A percentile compares a stretch with the other conserved stretches of the same genome.
Conservation (phyloP, 2,329 filamentous ascomycete species). For the Sordariomycetes sp. region DNA sequence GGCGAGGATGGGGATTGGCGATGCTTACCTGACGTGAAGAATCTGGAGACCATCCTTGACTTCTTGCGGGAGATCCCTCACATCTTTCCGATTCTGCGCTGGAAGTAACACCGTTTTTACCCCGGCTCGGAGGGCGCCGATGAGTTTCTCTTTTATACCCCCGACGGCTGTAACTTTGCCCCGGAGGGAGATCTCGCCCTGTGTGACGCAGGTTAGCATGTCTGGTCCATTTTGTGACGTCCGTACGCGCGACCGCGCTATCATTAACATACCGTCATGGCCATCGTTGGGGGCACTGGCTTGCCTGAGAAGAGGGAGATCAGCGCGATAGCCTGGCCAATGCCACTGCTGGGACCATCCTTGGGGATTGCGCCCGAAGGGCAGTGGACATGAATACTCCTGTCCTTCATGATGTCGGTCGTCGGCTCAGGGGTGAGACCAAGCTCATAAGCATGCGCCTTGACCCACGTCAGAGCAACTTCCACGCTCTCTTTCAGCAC, state of each 20-base stretch:
- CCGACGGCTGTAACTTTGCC: slow-evolving; percentile 90
- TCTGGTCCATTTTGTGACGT: slow-evolving; percentile 5
- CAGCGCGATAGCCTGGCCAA: slow-evolving; percentile 88
- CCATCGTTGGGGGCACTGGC: slow-evolving; percentile 80
- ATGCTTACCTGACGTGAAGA: slow-evolving; percentile 71
- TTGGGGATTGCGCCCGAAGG: slow-evolving; percentile 93
- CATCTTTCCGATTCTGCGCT: slow-evolving; percentile 82
- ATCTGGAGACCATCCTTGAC: slow-evolving; percentile 83
- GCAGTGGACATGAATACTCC: slow-evolving; percentile 92
- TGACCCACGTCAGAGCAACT: slow-evolving; percentile 94
- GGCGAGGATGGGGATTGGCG: no score
- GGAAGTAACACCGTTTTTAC: slow-evolving; percentile 92
- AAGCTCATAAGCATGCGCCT: slow-evolving; percentile 86
- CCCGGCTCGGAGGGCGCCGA: slow-evolving; percentile 84
- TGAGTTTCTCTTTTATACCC: slow-evolving; percentile 97
- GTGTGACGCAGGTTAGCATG: slow-evolving; percentile 15
- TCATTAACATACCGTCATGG: slow-evolving; percentile 65
- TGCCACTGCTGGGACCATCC: slow-evolving; percentile 77
- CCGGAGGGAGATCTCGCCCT: slow-evolving; percentile 67
- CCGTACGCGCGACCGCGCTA: slow-evolving; percentile 12
- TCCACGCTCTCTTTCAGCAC: slow-evolving; percentile 96
- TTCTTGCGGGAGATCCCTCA: slow-evolving; percentile 81
- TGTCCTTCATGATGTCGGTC: slow-evolving; percentile 92
- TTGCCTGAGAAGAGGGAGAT: slow-evolving; percentile 84
- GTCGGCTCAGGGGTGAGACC: slow-evolving; percentile 71